These are phyloP conservation scores for Quercus alba DNA, from an alignment of 306 rosid species.

Conservation along the genomic window DNA sequence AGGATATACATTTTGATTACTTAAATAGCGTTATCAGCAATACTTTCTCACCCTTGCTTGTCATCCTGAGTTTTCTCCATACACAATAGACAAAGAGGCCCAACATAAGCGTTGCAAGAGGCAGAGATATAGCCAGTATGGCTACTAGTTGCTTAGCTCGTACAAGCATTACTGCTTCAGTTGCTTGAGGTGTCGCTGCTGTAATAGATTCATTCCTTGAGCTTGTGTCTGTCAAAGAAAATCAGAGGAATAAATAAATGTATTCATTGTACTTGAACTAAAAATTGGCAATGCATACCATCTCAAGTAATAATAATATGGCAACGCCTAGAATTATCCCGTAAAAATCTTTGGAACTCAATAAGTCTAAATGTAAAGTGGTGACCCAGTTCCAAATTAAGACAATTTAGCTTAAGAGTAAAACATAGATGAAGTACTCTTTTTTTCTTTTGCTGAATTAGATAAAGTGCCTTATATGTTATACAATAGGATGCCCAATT, in stretches of 20 bases:
- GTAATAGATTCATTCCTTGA: not conserved
- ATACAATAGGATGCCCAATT: too few relatives aligned
- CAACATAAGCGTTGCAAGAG: not conserved
- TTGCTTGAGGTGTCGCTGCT: not conserved
- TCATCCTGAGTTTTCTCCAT: not conserved
- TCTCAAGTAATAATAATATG: not conserved
- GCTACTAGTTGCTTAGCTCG: not conserved
- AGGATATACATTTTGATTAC: too few relatives aligned
- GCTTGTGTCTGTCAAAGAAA: not conserved
- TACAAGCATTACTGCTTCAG: too few relatives aligned
- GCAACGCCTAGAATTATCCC: not conserved
- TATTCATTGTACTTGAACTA: not conserved
- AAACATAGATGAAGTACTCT: too few relatives aligned
- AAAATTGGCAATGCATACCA: not conserved
- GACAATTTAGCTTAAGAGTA: too few relatives aligned
- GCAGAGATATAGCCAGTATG: not conserved
- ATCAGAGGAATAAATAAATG: not conserved
- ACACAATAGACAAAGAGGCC: not conserved
- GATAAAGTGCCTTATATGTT: too few relatives aligned
- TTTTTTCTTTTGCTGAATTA: too few relatives aligned
- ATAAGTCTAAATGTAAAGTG: too few relatives aligned
- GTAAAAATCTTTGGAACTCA: not conserved
- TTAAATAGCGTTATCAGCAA: too few relatives aligned
- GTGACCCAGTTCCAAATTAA: too few relatives aligned
- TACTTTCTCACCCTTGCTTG: not conserved